Evolutionary conservation across 495 filamentous ascomycete genomes (phyloP).

Genomic region (Aspergillus indologenus): DNA sequence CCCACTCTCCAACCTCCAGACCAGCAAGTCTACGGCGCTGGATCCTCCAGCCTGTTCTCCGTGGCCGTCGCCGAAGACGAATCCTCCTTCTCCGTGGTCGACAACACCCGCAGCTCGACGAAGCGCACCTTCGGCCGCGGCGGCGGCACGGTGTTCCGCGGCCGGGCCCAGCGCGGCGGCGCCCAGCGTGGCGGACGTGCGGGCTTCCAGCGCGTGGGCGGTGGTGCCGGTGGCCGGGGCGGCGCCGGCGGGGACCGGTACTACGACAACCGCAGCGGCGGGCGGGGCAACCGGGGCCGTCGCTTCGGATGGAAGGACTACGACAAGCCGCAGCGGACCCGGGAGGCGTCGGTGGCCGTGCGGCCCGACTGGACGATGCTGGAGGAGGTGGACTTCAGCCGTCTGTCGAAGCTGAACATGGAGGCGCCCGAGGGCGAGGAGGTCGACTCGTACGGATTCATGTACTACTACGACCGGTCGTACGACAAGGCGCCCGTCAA

Average conservation of each 20-base stretch:
- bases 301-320: constrained; percentile 98
- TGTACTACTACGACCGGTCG: constrained; percentile 93
- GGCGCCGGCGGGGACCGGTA: constrained; percentile 53
- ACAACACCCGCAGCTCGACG: constrained; percentile 78
- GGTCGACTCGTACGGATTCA: constrained; percentile 90
- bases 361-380: constrained; percentile 92
- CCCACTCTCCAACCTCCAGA: constrained; percentile 48
- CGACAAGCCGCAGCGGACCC: constrained; percentile 95
- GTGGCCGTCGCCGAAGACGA: constrained; percentile 92
- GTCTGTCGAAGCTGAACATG: constrained; percentile 89
- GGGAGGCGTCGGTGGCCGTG: constrained; percentile 90
- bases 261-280: constrained; percentile 56
- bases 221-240: constrained; percentile 58
- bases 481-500: constrained; percentile 93
- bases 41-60: constrained; percentile 80
- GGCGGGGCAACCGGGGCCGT: constrained; percentile 61
- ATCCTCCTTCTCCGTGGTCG: constrained; percentile 95
- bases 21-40: constrained; percentile 95
- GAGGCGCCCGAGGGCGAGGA: constrained; percentile 94
- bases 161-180: constrained; percentile 67
- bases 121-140: constrained; percentile 87
- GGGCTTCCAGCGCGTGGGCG: constrained; percentile 64
- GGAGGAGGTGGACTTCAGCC: constrained; percentile 97
- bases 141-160: constrained; percentile 82
- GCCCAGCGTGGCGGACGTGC: constrained; percentile 51